Base-by-base conservation (phyloP, 2,329 filamentous ascomycete genomes). In the Claviceps paspali region DNA sequence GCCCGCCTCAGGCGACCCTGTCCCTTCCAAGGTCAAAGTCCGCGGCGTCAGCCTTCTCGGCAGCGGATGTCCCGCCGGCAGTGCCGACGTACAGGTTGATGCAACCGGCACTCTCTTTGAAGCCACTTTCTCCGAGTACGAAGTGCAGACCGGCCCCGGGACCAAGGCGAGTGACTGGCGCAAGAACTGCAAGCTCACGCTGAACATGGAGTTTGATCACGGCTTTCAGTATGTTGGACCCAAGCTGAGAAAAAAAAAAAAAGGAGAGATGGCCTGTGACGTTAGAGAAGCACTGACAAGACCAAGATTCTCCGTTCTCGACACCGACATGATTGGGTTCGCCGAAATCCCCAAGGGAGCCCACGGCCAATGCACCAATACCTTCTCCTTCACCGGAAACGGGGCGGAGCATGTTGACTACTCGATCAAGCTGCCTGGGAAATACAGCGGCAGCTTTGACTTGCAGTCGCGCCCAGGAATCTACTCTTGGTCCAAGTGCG, bases 181-280 rank as follows among this genome's bases (percentile, higher is more conserved):
- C 19, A 50, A 47, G 41, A 50, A 51, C 41, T 51, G 49, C 46
- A 50, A 49, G 45, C 35, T 51, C 18, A 50, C 43, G 15, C 28
- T 51, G 9, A 51, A 50, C 36, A 40, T 49, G 35, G 40, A 50
- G 30, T 51, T 48, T 41, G 36, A 44, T 12, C 12, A 35, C 8
- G 49, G 49, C n/a, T 50, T 42, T 41, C 49, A 51, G 49, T 51
- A 41, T 4, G 45, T 21, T 9, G n/a, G n/a, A n/a, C n/a, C n/a
- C n/a, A n/a, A n/a, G n/a, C n/a, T n/a, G n/a, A n/a, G n/a, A n/a
- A n/a, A n/a, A 1, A 9, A n/a, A 11, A n/a, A 27, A n/a, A 27
- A 5, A 2, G 6, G 3, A 26, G 24, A 12, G 24, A 8, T 12
- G 5, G 11, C 7, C 6, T 26, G 5, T 3, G 10, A 12, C 24